A percentile compares a stretch with the other conserved stretches of the same genome.
These are phyloP conservation scores for Candida sojae DNA, from an alignment of 1,139 yeast genomes.

Conservation along the genomic window DNA sequence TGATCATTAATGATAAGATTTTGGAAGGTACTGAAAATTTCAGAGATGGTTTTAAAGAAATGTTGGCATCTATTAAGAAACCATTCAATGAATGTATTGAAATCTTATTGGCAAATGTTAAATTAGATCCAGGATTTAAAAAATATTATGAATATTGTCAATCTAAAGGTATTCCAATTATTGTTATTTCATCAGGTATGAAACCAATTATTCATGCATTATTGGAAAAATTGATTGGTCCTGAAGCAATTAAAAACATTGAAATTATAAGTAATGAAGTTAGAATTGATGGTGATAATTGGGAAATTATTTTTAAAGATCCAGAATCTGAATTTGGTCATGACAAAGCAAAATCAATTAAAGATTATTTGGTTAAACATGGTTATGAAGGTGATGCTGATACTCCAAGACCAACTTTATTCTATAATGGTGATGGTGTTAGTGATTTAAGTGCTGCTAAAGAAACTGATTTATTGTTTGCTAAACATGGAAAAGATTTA, in stretches of 20 bases:
- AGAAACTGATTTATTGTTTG: conserved; percentile 90
- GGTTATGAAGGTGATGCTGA: conserved; percentile 23
- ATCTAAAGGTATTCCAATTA: conserved; percentile 68
- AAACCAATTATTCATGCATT: conserved; percentile 82
- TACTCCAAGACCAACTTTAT: conserved; percentile 52
- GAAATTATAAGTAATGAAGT: conserved; percentile 86
- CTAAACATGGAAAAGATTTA: conserved; percentile 89
- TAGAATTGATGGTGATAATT: conserved; percentile 50
- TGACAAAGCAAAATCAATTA: conserved; percentile 84
- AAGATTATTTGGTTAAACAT: conserved; percentile 57
- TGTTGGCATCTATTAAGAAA: conserved; percentile 76
- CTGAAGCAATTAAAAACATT: conserved; percentile 68
- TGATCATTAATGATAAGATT: conserved; percentile 68
- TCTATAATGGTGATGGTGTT: conserved; percentile 97
- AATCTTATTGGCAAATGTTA: conserved; percentile 55
- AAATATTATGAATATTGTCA: conserved; percentile 80
- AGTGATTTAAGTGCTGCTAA: conserved; percentile 93
- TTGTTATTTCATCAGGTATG: conserved; percentile 91
- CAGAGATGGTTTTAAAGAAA: conserved; percentile 78
- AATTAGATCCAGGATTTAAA: conserved; percentile 89
- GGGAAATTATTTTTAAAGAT: conserved; percentile 87
- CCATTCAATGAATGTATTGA: conserved; percentile 87
- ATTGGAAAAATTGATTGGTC: conserved; percentile 72
- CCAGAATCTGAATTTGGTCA: conserved; percentile 86
- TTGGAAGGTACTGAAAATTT: conserved; percentile 69